These are phyloP conservation scores for Alliaria petiolata DNA, from an alignment of 345 rosid genomes.

Conservation along the genomic window DNA sequence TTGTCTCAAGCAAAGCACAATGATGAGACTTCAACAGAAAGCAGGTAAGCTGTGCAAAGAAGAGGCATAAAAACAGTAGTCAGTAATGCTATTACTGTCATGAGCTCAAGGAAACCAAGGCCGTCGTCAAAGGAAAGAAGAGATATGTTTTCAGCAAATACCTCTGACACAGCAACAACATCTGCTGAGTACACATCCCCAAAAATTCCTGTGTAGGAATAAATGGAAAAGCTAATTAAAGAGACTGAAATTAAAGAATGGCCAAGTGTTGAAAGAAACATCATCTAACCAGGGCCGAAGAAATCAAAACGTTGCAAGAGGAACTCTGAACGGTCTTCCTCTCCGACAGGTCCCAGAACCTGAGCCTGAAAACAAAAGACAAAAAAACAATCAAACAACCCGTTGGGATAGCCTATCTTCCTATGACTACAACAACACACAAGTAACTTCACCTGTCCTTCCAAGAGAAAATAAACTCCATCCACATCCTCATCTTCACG, in stretches of 20 bases:
- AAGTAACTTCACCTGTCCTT: conserved; percentile 60
- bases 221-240: conserved; percentile 13
- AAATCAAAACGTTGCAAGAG: conserved; percentile 68
- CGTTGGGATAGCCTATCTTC: not conserved
- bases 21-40: conserved; percentile 59
- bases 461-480: conserved; percentile 77
- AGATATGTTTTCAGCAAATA: not conserved
- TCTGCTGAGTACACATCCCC: conserved; percentile 54
- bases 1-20: conserved; percentile 52
- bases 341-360: conserved; percentile 54
- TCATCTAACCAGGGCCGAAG: conserved; percentile 70
- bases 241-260: not conserved
- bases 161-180: conserved; percentile 76
- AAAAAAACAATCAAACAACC: not conserved
- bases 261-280: conserved; percentile 1
- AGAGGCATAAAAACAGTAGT: conserved; percentile 1
- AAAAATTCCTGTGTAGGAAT: conserved; percentile 42
- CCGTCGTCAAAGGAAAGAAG: not conserved
- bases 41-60: conserved; percentile 71
- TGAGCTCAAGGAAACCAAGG: conserved; percentile 6
- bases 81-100: no score
- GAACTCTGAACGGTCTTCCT: conserved; percentile 51
- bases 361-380: conserved; percentile 55
- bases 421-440: no score
- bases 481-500: conserved; percentile 62